Evolutionary conservation across 495 filamentous ascomycete species (phyloP).

Genomic region (Trichoderma reesei): DNA sequence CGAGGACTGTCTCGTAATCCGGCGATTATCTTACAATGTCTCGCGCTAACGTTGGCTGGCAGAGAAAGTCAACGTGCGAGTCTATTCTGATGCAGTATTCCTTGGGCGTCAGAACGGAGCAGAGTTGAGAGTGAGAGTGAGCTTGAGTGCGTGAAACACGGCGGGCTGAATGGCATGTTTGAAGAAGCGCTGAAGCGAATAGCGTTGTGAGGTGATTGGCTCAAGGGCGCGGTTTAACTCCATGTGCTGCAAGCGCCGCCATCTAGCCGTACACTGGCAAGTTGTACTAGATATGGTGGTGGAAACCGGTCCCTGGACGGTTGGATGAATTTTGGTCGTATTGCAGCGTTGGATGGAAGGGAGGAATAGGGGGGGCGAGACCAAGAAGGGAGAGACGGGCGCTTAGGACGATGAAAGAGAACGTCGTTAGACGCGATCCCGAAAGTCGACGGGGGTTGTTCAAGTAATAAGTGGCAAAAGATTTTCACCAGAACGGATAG

Average conservation of each 20-base stretch:
- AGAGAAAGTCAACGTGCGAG: neutral
- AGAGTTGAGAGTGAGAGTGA: neutral
- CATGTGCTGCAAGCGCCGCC: conserved; percentile 6
- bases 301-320: conserved; percentile 2
- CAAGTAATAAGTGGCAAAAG: too few species aligned
- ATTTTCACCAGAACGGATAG: neutral
- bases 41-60: neutral
- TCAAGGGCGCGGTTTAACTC: neutral
- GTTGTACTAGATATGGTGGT: neutral
- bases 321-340: neutral
- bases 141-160: neutral
- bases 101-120: neutral
- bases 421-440: neutral
- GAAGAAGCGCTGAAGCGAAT: conserved; percentile 10
- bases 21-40: neutral
- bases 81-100: neutral
- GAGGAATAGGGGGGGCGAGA: neutral
- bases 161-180: conserved; percentile 8
- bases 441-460: neutral
- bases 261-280: neutral
- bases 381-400: neutral
- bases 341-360: neutral
- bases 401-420: conserved; percentile 3
- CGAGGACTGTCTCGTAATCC: neutral
- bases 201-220: neutral